Percentiles rank a stretch among this genome's conserved stretches.
These are phyloP conservation scores for Talaromyces nanjingensis DNA, from an alignment of 495 filamentous ascomycete species.

Conservation along the genomic window DNA sequence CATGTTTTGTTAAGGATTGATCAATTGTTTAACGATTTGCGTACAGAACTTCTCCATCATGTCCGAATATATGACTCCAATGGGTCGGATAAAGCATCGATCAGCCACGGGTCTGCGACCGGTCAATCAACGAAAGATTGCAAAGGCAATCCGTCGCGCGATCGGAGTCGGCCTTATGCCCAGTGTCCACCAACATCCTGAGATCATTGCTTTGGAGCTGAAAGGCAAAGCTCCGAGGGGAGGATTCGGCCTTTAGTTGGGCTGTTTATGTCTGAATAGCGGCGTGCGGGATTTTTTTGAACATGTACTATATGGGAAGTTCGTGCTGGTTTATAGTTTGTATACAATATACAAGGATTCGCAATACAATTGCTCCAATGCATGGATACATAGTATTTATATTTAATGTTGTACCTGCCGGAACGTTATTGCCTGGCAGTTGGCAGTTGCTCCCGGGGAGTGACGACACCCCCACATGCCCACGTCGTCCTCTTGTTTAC, in stretches of 20 bases:
- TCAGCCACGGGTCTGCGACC: slow-evolving; percentile 70
- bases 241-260: slow-evolving; percentile 11
- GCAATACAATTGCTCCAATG: neutral
- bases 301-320: neutral
- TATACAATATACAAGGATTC: neutral
- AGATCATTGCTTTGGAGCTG: slow-evolving; percentile 54
- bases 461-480: neutral
- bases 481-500: neutral
- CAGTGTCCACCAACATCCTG: slow-evolving; percentile 86
- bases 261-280: neutral
- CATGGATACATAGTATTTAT: neutral
- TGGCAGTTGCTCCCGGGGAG: neutral
- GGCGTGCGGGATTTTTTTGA: neutral
- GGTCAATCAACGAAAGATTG: slow-evolving; percentile 86
- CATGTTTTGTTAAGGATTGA: neutral
- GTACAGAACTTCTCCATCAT: slow-evolving; percentile 86
- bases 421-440: neutral
- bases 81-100: slow-evolving; percentile 77
- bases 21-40: neutral
- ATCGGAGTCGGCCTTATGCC: slow-evolving; percentile 90
- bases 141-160: slow-evolving; percentile 82
- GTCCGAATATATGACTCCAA: slow-evolving; percentile 75
- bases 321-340: neutral
- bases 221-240: slow-evolving; percentile 16
- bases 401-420: neutral